Conservation (phyloP, 1,284 basidiomycete species). For the Gomphus sp. region DNA sequence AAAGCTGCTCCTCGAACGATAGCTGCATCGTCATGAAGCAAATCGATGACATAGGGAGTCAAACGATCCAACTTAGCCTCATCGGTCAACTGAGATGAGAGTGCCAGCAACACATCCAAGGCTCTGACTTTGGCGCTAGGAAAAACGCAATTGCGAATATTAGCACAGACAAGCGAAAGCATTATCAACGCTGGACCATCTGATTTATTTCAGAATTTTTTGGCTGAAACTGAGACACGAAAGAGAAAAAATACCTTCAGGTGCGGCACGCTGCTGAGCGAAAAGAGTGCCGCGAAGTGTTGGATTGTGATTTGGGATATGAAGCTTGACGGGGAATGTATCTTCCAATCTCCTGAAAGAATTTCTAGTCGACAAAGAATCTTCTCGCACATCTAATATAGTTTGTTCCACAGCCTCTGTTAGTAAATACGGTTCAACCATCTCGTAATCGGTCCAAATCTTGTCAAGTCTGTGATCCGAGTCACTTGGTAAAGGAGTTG, state of each 20-base stretch:
- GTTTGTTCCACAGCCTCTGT: slow-evolving; percentile 34
- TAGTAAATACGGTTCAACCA: slow-evolving; percentile 58
- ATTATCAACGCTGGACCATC: slow-evolving; percentile 78
- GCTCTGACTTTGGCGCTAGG: slow-evolving; percentile 84
- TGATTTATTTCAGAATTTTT: slow-evolving; percentile 17
- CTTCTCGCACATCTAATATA: slow-evolving; percentile 41
- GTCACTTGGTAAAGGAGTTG: slow-evolving; percentile 56
- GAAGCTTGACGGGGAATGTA: slow-evolving; percentile 65
- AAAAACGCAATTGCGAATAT: slow-evolving; percentile 81
- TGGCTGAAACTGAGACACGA: not conserved
- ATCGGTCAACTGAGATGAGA: slow-evolving; percentile 80
- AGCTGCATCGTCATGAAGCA: slow-evolving; percentile 80
- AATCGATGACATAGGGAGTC: slow-evolving; percentile 84
- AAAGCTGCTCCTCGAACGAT: slow-evolving; percentile 75
- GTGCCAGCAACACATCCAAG: slow-evolving; percentile 80
- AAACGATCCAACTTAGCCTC: slow-evolving; percentile 94
- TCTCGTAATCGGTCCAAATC: slow-evolving; percentile 76
- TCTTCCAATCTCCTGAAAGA: slow-evolving; percentile 51
- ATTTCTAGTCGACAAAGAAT: slow-evolving; percentile 32
- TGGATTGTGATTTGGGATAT: slow-evolving; percentile 63
- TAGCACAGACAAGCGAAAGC: slow-evolving; percentile 80
- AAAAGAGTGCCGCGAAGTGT: slow-evolving; percentile 34
- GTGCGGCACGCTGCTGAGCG: slow-evolving; percentile 41
- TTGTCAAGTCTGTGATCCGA: slow-evolving; percentile 71
- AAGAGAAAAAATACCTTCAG: slow-evolving; percentile 39